phyloP scores from a whole-genome alignment of 108 stramenopile genomes.

The Fistulifera pelliculosa region DNA sequence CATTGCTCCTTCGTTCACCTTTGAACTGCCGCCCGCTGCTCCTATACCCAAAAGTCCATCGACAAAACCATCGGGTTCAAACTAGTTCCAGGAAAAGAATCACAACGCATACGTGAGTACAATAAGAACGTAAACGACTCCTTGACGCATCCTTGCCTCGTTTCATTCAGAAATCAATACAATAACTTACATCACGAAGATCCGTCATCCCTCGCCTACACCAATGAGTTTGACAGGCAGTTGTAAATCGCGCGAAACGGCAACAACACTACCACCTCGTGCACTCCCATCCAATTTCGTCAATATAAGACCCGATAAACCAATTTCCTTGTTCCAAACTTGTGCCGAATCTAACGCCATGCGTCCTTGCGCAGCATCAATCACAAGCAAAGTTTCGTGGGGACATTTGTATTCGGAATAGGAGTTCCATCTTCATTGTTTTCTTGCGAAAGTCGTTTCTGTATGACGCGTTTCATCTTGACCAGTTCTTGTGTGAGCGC shows the following conservation, averaged over 20 bases:
- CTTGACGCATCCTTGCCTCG: neutral
- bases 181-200: constrained; percentile 68
- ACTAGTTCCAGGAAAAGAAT: constrained; percentile 23
- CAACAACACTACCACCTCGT: constrained; percentile 88
- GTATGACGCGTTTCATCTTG: constrained; percentile 84
- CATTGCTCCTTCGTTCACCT: constrained; percentile 47
- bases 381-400: constrained; percentile 91
- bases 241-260: constrained; percentile 79
- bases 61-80: constrained; percentile 72
- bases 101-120: neutral
- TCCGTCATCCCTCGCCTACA: constrained; percentile 89
- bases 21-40: constrained; percentile 37
- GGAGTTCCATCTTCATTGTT: constrained; percentile 38
- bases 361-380: constrained; percentile 91
- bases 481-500: constrained; percentile 77
- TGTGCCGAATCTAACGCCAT: constrained; percentile 91
- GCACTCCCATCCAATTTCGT: constrained; percentile 94
- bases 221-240: constrained; percentile 95
- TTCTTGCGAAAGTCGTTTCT: constrained; percentile 57
- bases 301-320: constrained; percentile 83
- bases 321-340: constrained; percentile 81
- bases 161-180: neutral
- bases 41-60: constrained; percentile 80
- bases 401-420: constrained; percentile 47
- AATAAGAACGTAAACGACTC: neutral